phyloP scores from a whole-genome alignment of 176 grass and related monocot species.

The Pharus latifolius region DNA sequence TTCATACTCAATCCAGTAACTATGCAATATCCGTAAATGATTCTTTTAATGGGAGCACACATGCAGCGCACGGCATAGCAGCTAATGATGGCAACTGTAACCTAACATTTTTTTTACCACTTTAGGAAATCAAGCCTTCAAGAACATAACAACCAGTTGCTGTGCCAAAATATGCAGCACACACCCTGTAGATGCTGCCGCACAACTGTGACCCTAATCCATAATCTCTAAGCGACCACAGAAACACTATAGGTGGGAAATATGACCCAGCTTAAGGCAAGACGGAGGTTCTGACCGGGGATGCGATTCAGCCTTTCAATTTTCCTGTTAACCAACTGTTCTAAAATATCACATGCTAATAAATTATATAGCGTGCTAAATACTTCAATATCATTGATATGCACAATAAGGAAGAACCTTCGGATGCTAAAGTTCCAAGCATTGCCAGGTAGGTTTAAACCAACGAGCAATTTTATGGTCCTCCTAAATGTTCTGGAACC shows the following conservation, averaged over 20 bases:
- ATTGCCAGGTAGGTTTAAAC: neutral
- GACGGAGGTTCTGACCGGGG: no score
- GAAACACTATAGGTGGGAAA: neutral
- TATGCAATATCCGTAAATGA: neutral
- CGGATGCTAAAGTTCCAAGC: neutral
- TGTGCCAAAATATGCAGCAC: neutral
- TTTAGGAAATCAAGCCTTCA: neutral
- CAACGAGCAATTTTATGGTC: no score
- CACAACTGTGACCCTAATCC: neutral
- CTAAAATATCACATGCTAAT: neutral
- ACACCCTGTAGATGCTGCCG: neutral
- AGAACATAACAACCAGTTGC: no score
- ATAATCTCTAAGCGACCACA: neutral
- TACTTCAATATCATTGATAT: neutral
- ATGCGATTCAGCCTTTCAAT: neutral
- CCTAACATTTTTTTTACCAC: neutral
- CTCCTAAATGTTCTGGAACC: no score
- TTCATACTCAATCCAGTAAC: neutral
- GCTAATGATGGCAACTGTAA: neutral
- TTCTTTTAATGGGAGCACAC: neutral
- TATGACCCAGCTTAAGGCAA: neutral
- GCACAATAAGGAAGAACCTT: neutral
- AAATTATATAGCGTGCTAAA: neutral
- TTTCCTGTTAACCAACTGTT: neutral
- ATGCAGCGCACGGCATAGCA: neutral